Base-by-base conservation (phyloP, 495 filamentous ascomycete genomes). In the Talaromyces trachyspermus region DNA sequence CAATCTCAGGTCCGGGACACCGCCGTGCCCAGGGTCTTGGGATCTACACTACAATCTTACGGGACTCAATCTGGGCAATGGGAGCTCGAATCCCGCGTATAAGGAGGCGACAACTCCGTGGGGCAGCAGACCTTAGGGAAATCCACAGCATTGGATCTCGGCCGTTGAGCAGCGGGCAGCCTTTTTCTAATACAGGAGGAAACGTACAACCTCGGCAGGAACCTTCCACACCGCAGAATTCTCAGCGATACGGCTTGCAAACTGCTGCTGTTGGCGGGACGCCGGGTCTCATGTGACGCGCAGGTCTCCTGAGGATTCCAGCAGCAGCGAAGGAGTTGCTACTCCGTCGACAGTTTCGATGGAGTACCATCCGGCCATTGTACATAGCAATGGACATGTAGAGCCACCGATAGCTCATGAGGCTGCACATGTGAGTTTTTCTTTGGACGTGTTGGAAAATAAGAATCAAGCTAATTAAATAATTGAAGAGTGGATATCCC, bases 1-100 rank as follows among this genome's bases (percentile, higher is more conserved):
- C 64, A 3, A 69, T 71, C 12, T 63, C 73, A 18, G 72, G 66
- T 3, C 64, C 70, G 8, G 78, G 81, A 11, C 81, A 86, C 35
- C 73, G 80, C 24, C 77, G 80, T 12, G 76, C 71, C 20, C 73
- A 79, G 44, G 66, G 8, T 83, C 84, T 5, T 94, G 86, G 81
- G 89, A 92, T 49, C 61, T 94, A 23, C 85, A 94, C 50, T 80
- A 78, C 25, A 85, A 83, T 17, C 56, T 94, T 12, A 87, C 80
- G 1, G 75, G 83, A 27, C 74, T 92, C 8, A 85, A 90, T 43
- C 81, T 94, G 44, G 52, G 66, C n/a, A n/a, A n/a, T 55, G 78
- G 60, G 63, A 72, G 60, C 27, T 59, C 65, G 5, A 24, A 24
- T 8, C 20, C 20, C 10, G 23, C 39, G 14, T 26, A 42, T n/a